phyloP scores from a whole-genome alignment of 495 filamentous ascomycete genomes.

The Penicillium argentinense region DNA sequence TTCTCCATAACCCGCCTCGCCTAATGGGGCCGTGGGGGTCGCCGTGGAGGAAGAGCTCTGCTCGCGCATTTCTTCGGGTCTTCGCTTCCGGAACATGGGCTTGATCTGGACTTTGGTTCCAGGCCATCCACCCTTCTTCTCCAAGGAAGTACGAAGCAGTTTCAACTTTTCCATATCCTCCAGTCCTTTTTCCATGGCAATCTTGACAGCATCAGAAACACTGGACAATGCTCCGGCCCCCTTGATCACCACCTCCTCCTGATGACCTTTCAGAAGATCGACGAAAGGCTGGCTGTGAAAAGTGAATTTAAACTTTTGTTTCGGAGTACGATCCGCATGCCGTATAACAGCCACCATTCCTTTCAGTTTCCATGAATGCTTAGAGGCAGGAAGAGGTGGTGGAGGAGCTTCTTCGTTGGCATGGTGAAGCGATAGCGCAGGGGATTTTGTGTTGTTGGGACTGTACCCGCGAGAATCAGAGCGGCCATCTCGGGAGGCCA shows the following conservation, averaged over 20 bases:
- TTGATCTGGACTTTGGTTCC: constrained; percentile 99
- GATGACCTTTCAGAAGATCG: constrained; percentile 87
- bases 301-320: constrained; percentile 99
- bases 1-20: constrained; percentile 19
- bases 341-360: constrained; percentile 97
- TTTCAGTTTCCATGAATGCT: constrained; percentile 96
- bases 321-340: constrained; percentile 95
- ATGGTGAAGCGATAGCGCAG: constrained; percentile 29
- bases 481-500: constrained; percentile 25
- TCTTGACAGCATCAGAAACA: constrained; percentile 78
- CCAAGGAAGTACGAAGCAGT: constrained; percentile 76
- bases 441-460: constrained; percentile 32
- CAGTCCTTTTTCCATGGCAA: constrained; percentile 70
- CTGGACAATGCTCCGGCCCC: constrained; percentile 87
- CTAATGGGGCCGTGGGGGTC: constrained; percentile 1
- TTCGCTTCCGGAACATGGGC: constrained; percentile 90
- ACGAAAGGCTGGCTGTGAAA: constrained; percentile 97
- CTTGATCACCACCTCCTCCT: constrained; percentile 93
- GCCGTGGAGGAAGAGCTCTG: constrained; percentile 16
- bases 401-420: constrained; percentile 31
- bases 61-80: constrained; percentile 53
- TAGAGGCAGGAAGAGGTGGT: constrained; percentile 78
- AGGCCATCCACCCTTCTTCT: constrained; percentile 88
- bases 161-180: constrained; percentile 88
- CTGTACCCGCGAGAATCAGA: constrained; percentile 25